A percentile compares a stretch with the other conserved stretches of the same genome.
phyloP scores from a whole-genome alignment of 2,329 filamentous ascomycete species.

The Coniochaeta prunicola region DNA sequence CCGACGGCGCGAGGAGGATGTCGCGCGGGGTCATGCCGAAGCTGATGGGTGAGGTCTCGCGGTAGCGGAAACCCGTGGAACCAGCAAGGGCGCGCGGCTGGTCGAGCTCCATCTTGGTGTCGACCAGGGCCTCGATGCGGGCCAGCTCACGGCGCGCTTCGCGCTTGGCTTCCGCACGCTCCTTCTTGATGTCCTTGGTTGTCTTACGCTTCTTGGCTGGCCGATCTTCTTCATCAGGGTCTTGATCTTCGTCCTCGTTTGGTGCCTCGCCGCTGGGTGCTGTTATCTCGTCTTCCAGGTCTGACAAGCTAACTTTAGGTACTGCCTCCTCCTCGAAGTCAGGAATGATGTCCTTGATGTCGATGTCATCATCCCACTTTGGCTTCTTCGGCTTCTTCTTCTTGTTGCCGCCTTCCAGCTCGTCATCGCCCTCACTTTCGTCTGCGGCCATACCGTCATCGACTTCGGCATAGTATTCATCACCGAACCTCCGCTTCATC shows the following conservation, averaged over 20 bases:
- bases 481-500: conserved; percentile 83
- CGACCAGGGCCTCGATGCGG: conserved; percentile 79
- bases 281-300: conserved; percentile 35
- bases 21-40: conserved; percentile 88
- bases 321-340: conserved; percentile 66
- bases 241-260: conserved; percentile 11
- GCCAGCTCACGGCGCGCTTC: conserved; percentile 73
- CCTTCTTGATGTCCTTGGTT: conserved; percentile 52
- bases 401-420: conserved; percentile 44
- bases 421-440: conserved; percentile 41
- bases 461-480: conserved; percentile 76
- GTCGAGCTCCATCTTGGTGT: conserved; percentile 71
- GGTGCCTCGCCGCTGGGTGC: conserved; percentile 28
- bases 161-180: conserved; percentile 53
- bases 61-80: conserved; percentile 66
- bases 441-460: conserved; percentile 61
- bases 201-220: conserved; percentile 53
- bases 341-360: conserved; percentile 86
- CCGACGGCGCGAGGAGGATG: conserved; percentile 81
- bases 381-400: conserved; percentile 70
- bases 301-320: conserved; percentile 49
- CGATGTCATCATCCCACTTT: conserved; percentile 94
- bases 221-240: conserved; percentile 29
- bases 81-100: conserved; percentile 50
- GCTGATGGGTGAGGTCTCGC: conserved; percentile 82